Evolutionary conservation across 2,329 filamentous ascomycete species (phyloP).

Genomic region (Fusarium piperis): DNA sequence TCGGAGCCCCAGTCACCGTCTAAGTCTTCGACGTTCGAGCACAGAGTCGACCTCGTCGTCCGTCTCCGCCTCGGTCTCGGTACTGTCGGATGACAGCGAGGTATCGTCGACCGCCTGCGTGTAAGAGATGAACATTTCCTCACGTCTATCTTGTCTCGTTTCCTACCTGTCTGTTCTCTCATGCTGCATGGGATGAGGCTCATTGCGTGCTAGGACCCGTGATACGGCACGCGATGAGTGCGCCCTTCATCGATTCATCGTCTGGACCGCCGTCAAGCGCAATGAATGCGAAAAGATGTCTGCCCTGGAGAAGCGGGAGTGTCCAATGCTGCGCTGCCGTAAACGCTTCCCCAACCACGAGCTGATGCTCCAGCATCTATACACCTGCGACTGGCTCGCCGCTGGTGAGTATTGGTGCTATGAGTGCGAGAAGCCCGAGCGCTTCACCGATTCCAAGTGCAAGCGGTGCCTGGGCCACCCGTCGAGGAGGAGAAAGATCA

Average conservation of each 20-base stretch:
- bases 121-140: constrained; percentile 42
- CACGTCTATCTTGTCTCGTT: neutral
- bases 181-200: constrained; percentile 9
- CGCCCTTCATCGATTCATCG: constrained; percentile 63
- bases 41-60: constrained; percentile 43
- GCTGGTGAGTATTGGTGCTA: constrained; percentile 66
- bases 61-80: constrained; percentile 36
- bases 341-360: constrained; percentile 62
- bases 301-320: constrained; percentile 58
- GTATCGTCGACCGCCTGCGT: constrained; percentile 43
- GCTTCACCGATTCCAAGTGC: constrained; percentile 62
- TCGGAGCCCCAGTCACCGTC: constrained; percentile 46
- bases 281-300: constrained; percentile 61
- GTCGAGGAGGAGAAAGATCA: constrained; percentile 61
- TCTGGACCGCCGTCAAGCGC: constrained; percentile 65
- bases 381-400: constrained; percentile 57
- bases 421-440: constrained; percentile 62
- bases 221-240: constrained; percentile 60
- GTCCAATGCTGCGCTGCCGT: constrained; percentile 62
- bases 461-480: constrained; percentile 60
- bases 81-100: constrained; percentile 38
- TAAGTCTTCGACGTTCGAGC: constrained; percentile 45
- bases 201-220: constrained; percentile 50
- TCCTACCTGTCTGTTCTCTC: neutral
- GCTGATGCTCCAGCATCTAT: constrained; percentile 63